Conservation (phyloP, 257 asterid genomes). For the Buddleja alternifolia region DNA sequence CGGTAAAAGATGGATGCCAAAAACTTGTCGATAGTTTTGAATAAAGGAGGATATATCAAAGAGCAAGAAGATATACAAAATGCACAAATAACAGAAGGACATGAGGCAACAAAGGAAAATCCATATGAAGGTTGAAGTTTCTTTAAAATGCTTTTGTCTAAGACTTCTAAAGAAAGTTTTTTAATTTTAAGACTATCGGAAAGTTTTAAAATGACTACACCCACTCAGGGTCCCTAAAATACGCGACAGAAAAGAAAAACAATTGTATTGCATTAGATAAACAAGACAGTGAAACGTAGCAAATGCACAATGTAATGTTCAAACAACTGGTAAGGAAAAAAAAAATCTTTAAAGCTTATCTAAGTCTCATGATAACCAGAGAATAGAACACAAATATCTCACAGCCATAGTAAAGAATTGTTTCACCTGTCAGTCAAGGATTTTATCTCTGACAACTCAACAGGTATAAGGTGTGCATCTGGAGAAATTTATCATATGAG, state of each 20-base stretch:
- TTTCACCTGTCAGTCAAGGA: slow-evolving; percentile 78
- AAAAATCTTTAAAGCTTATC: slow-evolving; percentile 25
- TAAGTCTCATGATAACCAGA: slow-evolving; percentile 21
- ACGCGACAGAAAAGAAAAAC: not conserved
- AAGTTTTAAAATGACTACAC: not conserved
- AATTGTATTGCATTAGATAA: not conserved
- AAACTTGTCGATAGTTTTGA: not conserved
- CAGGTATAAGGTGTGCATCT: slow-evolving; percentile 97
- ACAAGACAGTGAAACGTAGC: not conserved
- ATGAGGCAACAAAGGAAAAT: not conserved
- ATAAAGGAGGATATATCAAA: not conserved
- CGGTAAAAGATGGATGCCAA: too few relatives aligned
- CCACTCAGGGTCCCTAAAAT: slow-evolving; percentile 17
- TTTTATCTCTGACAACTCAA: slow-evolving; percentile 85
- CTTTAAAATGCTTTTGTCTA: not conserved
- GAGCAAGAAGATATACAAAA: not conserved
- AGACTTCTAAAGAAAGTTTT: slow-evolving; percentile 9
- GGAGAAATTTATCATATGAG: slow-evolving; percentile 33
- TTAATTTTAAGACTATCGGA: not conserved
- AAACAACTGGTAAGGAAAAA: not conserved
- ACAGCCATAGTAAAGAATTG: slow-evolving; percentile 24
- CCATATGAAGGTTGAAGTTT: not conserved
- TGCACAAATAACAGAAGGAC: not conserved
- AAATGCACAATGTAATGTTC: slow-evolving; percentile 4
- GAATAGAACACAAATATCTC: slow-evolving; percentile 12